Evolutionary conservation across 73 alveolate species (phyloP), one percentile per base, ranked within the genome.

Genomic region (Uronychia binucleata): DNA sequence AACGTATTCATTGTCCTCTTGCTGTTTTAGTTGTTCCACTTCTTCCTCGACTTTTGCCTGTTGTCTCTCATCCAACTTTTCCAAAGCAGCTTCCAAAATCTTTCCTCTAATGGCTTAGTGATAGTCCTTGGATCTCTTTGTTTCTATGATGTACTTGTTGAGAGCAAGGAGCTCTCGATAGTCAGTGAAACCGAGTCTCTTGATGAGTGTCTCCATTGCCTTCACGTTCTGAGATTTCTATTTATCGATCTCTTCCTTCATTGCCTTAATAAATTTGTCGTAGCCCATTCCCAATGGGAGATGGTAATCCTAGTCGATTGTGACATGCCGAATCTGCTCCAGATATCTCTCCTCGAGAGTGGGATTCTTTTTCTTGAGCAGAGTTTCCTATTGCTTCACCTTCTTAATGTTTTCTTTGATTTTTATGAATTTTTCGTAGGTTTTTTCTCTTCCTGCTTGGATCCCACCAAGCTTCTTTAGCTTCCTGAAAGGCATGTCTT

Each of bases 151-250:
- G 79, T 89, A 89, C 33, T 84, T 89, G 33, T 89, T 89, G 74
- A 84, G 81, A 59, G 95, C 95, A 26, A 89, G 82, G 32, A 84
- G 76, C 31, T 89, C 95, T 46, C 95, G 46, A 74, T 89, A 84
- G 46, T 89, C 95, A 67, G 84, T 67, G 35, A 77, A 84, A 31
- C 90, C 90, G 1, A 89, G 59, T 33, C 84, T 84, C 78, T 84
- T 83, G 26, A 89, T 87, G 19, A 89, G 79, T 28, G 77, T 76
- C 75, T 89, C 90, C 92, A 89, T 84, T 46, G 84, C 83, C 14
- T 59, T 31, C n/a, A 28, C 34, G 59, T 86, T 86, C 27, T 28
- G 29, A 35, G 33, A 35, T 79, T 86, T 79, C 60, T 86, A 34
- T 28, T 57, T n/a, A 26, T 86, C 84, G 34, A 86, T 19, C 1